Evolutionary conservation across 1,284 basidiomycete genomes (phyloP).

Genomic region (Fomitopsis schrenkii): DNA sequence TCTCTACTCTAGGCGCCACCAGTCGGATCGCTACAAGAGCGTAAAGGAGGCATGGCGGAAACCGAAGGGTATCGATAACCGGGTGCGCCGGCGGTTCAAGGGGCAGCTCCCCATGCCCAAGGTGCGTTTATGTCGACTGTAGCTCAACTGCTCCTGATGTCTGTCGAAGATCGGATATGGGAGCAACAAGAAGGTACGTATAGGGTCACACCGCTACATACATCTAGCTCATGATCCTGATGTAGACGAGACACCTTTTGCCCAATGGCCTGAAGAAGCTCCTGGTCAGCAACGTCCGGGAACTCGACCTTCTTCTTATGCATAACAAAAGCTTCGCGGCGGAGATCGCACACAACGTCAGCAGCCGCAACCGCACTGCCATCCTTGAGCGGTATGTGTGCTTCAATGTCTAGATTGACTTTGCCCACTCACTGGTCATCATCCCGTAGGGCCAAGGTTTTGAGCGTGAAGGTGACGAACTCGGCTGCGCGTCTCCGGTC

Average conservation of each 20-base stretch:
- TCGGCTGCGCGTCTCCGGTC: slow-evolving; percentile 92
- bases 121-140: slow-evolving; percentile 38
- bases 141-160: slow-evolving; percentile 1
- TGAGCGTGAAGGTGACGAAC: slow-evolving; percentile 95
- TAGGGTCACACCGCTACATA: neutral
- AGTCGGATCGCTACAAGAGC: slow-evolving; percentile 92
- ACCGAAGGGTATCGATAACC: slow-evolving; percentile 97
- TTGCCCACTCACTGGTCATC: neutral
- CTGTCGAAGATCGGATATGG: slow-evolving; percentile 70
- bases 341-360: slow-evolving; percentile 96
- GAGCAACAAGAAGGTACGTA: slow-evolving; percentile 69
- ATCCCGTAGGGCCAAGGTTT: slow-evolving; percentile 72
- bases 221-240: neutral
- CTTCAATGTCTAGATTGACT: neutral
- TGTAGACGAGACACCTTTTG: slow-evolving; percentile 85
- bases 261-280: slow-evolving; percentile 95
- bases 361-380: slow-evolving; percentile 91
- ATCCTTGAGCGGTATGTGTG: slow-evolving; percentile 81
- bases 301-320: slow-evolving; percentile 93
- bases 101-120: slow-evolving; percentile 95
- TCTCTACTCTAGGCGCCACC: slow-evolving; percentile 71
- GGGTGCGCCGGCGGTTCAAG: slow-evolving; percentile 94
- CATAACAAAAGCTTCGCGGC: slow-evolving; percentile 98
- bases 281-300: slow-evolving; percentile 87
- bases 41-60: slow-evolving; percentile 98